Evolutionary conservation across 306 rosid species (phyloP), one percentile per base, ranked within the genome.

Genomic region (Begonia fuchsioides): DNA sequence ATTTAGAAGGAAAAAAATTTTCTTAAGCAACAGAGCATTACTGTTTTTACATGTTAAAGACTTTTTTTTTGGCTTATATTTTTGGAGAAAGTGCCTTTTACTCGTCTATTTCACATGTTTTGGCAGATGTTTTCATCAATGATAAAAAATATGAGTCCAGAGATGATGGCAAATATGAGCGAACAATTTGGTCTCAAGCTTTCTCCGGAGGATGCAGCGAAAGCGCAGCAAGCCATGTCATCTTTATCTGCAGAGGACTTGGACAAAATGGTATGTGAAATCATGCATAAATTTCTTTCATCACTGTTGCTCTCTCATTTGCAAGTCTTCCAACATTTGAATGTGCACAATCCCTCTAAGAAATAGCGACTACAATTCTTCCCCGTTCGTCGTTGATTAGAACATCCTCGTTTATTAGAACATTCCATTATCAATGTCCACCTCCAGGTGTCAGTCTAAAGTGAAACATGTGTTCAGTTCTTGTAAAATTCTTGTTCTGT

Each of bases 61-160:
- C 7, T 26, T 26, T 26, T 38, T 47, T 14, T 44, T 44, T 38
- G 0, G 13, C n/a, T 16, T 51, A 32, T 10, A 49, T 2, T 16
- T 4, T 5, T 49, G 18, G 38, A 12, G 1, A 14, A 11, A 13
- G 43, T 11, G 5, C 46, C 17, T 18, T 66, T 45, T 56, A 48
- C 26, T 12, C 16, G 49, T 46, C 59, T 32, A 43, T 60, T 68
- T 13, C 43, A 11, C 70, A 18, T 64, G 51, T 46, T 65, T 60
- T 70, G 59, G 66, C 79, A 88, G 97, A 88, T 84, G 93, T 78
- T 83, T 57, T 60, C 95, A 26, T 85, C 98, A 51, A 79, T 85
- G 98, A 51, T 90, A 18, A 79, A 90, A 72, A 90, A 75, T 54
- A 81, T 90, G 98, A 90, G 79, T 72, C 98, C 98, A 10, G 98